Evolutionary conservation across 2,329 filamentous ascomycete genomes (phyloP).

Genomic region (Ophiocordyceps camponoti-rufipedis): DNA sequence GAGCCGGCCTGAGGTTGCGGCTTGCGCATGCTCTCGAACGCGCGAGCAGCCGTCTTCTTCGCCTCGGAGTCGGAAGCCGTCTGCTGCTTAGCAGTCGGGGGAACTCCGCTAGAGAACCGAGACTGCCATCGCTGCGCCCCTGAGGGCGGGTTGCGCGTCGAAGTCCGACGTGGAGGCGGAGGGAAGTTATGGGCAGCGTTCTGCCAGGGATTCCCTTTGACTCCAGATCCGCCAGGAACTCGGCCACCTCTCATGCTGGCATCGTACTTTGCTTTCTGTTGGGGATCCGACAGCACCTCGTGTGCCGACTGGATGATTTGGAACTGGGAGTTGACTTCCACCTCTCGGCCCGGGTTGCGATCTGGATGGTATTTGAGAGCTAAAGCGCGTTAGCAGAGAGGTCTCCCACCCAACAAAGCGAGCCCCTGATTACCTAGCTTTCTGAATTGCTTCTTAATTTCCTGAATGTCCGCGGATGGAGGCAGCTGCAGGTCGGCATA

Average conservation of each 20-base stretch:
- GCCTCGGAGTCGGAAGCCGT: conserved; percentile 15
- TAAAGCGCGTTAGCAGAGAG: conserved; percentile 17
- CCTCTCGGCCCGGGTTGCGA: conserved; percentile 67
- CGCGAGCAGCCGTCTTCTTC: conserved; percentile 21
- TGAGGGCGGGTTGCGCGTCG: conserved; percentile 12
- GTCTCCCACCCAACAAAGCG: neutral
- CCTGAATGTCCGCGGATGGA: conserved; percentile 46
- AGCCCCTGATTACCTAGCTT: conserved; percentile 46
- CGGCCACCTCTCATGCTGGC: conserved; percentile 20
- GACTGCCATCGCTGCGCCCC: conserved; percentile 27
- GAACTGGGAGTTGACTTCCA: conserved; percentile 65
- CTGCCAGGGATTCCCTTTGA: conserved; percentile 38
- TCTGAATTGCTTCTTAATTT: conserved; percentile 74
- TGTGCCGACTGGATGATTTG: conserved; percentile 75
- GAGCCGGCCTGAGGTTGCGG: conserved; percentile 11
- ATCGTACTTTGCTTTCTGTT: conserved; percentile 34
- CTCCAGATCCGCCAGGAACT: conserved; percentile 31
- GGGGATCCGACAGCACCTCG: conserved; percentile 45
- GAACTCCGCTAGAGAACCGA: conserved; percentile 21
- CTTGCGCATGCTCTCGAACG: conserved; percentile 25
- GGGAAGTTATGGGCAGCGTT: conserved; percentile 30
- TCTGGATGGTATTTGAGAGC: conserved; percentile 79
- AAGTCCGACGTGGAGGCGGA: conserved; percentile 25
- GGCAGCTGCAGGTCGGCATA: conserved; percentile 68
- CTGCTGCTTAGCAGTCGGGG: conserved; percentile 23